Evolutionary conservation across 1,284 basidiomycete genomes (phyloP), one percentile per base, ranked within the genome.

Genomic region (Cerrena zonata): DNA sequence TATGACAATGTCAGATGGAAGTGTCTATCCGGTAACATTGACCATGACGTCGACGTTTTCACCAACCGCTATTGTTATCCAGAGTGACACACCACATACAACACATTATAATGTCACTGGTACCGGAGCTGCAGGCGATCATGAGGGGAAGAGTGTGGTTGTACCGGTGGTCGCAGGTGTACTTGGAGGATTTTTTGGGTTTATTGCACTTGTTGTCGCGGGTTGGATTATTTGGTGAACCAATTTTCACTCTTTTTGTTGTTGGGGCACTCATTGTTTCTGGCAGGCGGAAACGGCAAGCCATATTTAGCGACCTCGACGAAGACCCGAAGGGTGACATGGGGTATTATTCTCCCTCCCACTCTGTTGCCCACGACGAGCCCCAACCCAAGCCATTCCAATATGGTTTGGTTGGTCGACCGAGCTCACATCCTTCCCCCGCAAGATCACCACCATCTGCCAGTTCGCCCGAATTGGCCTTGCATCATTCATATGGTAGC

Each of bases 131-230:
- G 45, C 26, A 15, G 22, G 34, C 15, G 23, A 21, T 2, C 38
- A 21, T 40, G 46, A 39, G 19, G 19, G 54, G 4, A n/a, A 23
- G 5, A 41, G 49, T 22, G 30, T 56, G 11, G 51, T 63, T 2
- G 65, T 51, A 1, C 59, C 62, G 4, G 53, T 65, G 13, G 50
- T 66, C 7, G 65, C 63, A 1, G 64, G 63, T 0, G 54, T 59
- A 0, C 51, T 66, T 0, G 65, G 63, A 23, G 65, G 65, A 7
- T 64, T 66, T 50, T 59, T 64, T 23, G 64, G 64, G 3, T 45
- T 66, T 21, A 51, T 65, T 12, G 51, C 55, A 4, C 44, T 65
- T 3, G 61, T 56, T 1, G 51, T 52, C 22, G 37, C 59, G 0
- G 34, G 57, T 18, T 65, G 61, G 62, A 56, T 51, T 25, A 27